Evolutionary conservation across 2,329 filamentous ascomycete species (phyloP).

Genomic region (Dactylellina leptospora): DNA sequence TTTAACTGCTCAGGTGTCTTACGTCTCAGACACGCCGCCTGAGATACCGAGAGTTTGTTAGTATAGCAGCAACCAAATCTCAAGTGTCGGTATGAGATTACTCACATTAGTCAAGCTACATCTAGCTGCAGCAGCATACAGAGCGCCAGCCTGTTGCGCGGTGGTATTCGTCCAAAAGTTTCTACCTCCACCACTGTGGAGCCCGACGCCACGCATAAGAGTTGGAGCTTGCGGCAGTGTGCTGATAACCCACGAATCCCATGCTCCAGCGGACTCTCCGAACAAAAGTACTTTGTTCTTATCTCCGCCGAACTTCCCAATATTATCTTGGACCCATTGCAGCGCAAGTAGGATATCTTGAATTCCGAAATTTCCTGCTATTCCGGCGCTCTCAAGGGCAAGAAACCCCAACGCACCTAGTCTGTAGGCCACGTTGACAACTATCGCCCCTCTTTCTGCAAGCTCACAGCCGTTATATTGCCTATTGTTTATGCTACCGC

Average conservation of each 20-base stretch:
- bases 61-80: not conserved
- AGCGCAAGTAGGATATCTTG: slow-evolving; percentile 71
- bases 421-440: slow-evolving; percentile 62
- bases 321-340: slow-evolving; percentile 70
- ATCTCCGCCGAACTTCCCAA: slow-evolving; percentile 69
- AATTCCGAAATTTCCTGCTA: slow-evolving; percentile 71
- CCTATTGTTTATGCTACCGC: slow-evolving; percentile 30
- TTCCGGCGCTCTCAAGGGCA: slow-evolving; percentile 64
- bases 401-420: slow-evolving; percentile 72
- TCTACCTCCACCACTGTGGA: slow-evolving; percentile 33
- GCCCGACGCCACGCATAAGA: slow-evolving; percentile 25
- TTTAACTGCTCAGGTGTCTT: slow-evolving; percentile 7
- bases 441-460: slow-evolving; percentile 14
- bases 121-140: slow-evolving; percentile 18
- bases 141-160: slow-evolving; percentile 16
- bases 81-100: too few species aligned
- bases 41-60: slow-evolving; percentile 1
- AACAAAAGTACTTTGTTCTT: slow-evolving; percentile 69
- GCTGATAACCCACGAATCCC: slow-evolving; percentile 35
- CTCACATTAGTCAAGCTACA: slow-evolving; percentile 31
- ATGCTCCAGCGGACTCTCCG: slow-evolving; percentile 69
- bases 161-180: slow-evolving; percentile 22
- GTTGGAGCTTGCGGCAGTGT: slow-evolving; percentile 14
- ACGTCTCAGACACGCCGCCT: slow-evolving; percentile 11
- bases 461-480: slow-evolving; percentile 35